Evolutionary conservation across 192 early-diverging fungal genomes (phyloP), one percentile per base, ranked within the genome.

Genomic region (Coemansia sp.): DNA sequence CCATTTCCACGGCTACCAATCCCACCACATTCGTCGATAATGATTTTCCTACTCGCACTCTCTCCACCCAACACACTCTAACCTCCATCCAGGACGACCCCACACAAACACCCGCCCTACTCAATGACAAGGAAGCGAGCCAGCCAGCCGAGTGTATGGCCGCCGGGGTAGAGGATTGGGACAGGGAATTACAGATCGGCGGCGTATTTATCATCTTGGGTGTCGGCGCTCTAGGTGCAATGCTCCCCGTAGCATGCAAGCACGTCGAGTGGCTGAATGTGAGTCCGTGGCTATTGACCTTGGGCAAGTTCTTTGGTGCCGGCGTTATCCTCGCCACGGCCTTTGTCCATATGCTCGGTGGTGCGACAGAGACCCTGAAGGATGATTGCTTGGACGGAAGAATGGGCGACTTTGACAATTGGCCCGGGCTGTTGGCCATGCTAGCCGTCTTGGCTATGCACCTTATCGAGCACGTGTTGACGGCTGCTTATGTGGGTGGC

Each of bases 341-440:
- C 6, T 89, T 93, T 51, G 86, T 93, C 42, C 91, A 93, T 68
- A 90, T 92, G 90, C 64, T 92, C 0, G 85, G 88, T 14, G 74
- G 74, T 10, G 85, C 88, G 31, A 70, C 87, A 11, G 71, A 71
- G 31, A 74, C 79, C 9, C 79, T 92, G n/a, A 76, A 83, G 1
- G 78, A 85, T 18, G 71, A 78, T 21, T 88, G 90, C 64, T 66
- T 90, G 31, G 76, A 86, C 9, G 72, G 62, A 0, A 37, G 73
- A 6, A 85, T 86, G 62, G 76, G 79, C 42, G 83, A 84, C 24
- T 85, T 75, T 60, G 73, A 73, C 8, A 84, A 71, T 23, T 86
- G 86, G 75, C 83, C 84, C 3, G 81, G 84, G 5, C 33, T 89
- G 3, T 55, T 90, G 51, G 86, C 86, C 40, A 86, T 91, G 88